Percentiles rank a stretch among this genome's conserved stretches.
phyloP scores from a whole-genome alignment of 805 yeast species.

The Candida ovalis region DNA sequence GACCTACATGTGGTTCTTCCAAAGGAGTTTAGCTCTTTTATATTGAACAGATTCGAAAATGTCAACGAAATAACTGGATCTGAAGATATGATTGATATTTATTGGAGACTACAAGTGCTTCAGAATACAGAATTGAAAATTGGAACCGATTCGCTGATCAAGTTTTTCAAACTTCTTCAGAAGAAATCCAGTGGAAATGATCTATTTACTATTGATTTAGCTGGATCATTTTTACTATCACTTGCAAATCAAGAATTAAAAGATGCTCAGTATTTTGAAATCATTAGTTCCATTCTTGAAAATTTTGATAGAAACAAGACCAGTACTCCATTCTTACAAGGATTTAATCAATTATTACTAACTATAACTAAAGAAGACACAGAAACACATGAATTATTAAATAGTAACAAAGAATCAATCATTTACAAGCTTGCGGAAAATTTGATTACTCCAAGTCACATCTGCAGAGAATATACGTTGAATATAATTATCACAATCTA shows the following conservation, averaged over 20 bases:
- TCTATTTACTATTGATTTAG: constrained; percentile 37
- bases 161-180: constrained; percentile 15
- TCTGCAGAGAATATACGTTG: constrained; percentile 44
- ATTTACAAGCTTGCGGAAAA: constrained; percentile 30
- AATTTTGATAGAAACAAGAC: constrained; percentile 27
- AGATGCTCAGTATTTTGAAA: constrained; percentile 10
- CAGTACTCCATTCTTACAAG: constrained; percentile 37
- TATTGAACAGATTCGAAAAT: constrained; percentile 25
- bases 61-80: constrained; percentile 6
- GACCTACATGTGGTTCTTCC: constrained; percentile 27
- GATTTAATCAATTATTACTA: constrained; percentile 30
- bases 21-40: constrained; percentile 28
- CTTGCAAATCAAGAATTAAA: constrained; percentile 25
- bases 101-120: constrained; percentile 50
- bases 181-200: constrained; percentile 1
- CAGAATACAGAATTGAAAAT: constrained; percentile 33
- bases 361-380: background rate
- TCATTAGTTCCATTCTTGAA: constrained; percentile 19
- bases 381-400: constrained; percentile 14
- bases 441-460: constrained; percentile 46
- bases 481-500: constrained; percentile 40
- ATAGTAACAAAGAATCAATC: constrained; percentile 10
- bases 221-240: constrained; percentile 37
- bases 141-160: constrained; percentile 20
- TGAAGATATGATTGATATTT: constrained; percentile 32